Conservation (phyloP, 805 yeast species). For the Candida nanaspora region DNA sequence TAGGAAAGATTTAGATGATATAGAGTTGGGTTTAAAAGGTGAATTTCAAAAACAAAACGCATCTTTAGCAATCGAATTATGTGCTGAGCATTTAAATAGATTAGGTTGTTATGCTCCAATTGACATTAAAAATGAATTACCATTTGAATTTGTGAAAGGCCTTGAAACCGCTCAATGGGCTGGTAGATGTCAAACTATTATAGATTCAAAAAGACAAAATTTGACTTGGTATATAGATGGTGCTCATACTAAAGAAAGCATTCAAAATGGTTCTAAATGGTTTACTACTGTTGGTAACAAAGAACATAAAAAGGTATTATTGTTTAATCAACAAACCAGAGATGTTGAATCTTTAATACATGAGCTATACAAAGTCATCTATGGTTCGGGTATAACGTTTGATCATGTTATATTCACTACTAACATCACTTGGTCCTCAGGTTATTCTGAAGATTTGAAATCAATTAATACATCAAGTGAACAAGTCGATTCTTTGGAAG, state of each 20-base stretch:
- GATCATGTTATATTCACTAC: slow-evolving; percentile 83
- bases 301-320: slow-evolving; percentile 37
- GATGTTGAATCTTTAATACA: slow-evolving; percentile 64
- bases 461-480: slow-evolving; percentile 79
- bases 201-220: slow-evolving; percentile 28
- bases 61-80: slow-evolving; percentile 72
- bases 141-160: slow-evolving; percentile 49
- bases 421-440: slow-evolving; percentile 85
- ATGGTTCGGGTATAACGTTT: slow-evolving; percentile 36
- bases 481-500: slow-evolving; percentile 68
- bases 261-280: slow-evolving; percentile 81
- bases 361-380: slow-evolving; percentile 39
- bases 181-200: slow-evolving; percentile 84
- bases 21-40: slow-evolving; percentile 70
- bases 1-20: slow-evolving; percentile 30
- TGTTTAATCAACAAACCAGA: slow-evolving; percentile 93
- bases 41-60: slow-evolving; percentile 83
- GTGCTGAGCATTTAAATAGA: slow-evolving; percentile 48
- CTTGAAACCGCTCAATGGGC: slow-evolving; percentile 74
- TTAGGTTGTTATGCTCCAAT: slow-evolving; percentile 31
- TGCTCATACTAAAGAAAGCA: slow-evolving; percentile 89
- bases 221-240: slow-evolving; percentile 89
- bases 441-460: slow-evolving; percentile 78
- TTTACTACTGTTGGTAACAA: slow-evolving; percentile 35
- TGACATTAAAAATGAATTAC: slow-evolving; percentile 25